Evolutionary conservation across 2,329 filamentous ascomycete species (phyloP), one percentile per base, ranked within the genome.

Genomic region (Colletotrichum filicis): DNA sequence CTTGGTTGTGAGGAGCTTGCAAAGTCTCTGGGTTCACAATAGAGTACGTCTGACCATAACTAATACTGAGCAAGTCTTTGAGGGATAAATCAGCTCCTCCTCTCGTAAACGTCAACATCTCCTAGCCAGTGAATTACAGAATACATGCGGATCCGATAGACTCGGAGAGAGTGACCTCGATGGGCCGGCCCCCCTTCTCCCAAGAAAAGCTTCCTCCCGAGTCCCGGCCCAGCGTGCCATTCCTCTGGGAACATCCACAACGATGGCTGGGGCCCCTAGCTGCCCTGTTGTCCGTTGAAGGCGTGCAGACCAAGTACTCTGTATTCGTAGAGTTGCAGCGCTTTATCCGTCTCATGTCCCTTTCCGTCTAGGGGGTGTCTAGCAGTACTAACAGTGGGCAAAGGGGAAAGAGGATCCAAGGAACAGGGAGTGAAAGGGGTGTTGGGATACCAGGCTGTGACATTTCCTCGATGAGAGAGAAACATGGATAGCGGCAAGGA

Each of bases 211-310:
- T 56, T 59, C 68, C 59, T 63, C 66, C n/a, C 69, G 58, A 52
- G 19, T 63, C 60, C 60, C 42, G 60, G 65, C 59, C 58, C 66
- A 69, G 69, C 66, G 69, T 72, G 69, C 69, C 69, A 72, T 72
- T 64, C 69, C 66, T 72, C 63, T 72, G 66, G 69, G 69, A 72
- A 57, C 42, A 64, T 72, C n/a, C 55, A 59, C 69, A 37, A n/a
- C 19, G 19, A 60, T 46, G 59, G 49, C 59, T 28, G n/a, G 69
- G 42, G 16, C 69, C 65, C 66, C 53, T 35, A 24, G 53, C 53
- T 53, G 66, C 53, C 37, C 49, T 68, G 58, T n/a, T 67, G 19
- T 57, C n/a, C 49, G 53, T 56, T 42, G n/a, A n/a, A 52, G 42
- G 42, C 35, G 59, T 16, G 42, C 19, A 49, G 3, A 11, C 37